Evolutionary conservation across 2,329 filamentous ascomycete genomes (phyloP), one percentile per base, ranked within the genome.

Genomic region (Aspergillus pseudoterreus): DNA sequence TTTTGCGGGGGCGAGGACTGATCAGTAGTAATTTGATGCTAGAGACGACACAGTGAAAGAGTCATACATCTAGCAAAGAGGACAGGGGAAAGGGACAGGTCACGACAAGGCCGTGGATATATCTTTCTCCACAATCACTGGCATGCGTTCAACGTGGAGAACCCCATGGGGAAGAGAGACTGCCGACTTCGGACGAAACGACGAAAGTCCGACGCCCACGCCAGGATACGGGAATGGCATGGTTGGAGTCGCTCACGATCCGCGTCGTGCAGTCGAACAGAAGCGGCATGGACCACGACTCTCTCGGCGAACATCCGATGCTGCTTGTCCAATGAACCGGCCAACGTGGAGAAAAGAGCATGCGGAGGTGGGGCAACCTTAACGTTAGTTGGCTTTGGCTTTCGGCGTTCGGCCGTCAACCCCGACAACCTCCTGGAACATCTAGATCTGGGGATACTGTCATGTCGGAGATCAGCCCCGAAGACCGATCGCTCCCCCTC

Each of bases 391-490:
- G 21, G 47, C 32, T 14, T 38, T 53, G 56, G 53, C 19, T 47
- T 10, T 61, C 63, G 64, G 59, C 17, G 24, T 52, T 65, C 63
- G 62, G 63, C 5, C 9, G 15, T 14, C 17, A 53, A 50, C 19
- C n/a, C 52, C 57, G 56, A 56, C 22, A n/a, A 12, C 35, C 35
- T 11, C 33, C 5, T 22, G n/a, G 14, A 38, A 5, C 2, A 17
- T 38, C 4, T 38, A 12, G 10, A 12, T 12, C 33, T 35, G 33
- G 11, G 11, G 22, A 22, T n/a, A 35, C 6, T n/a, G n/a, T n/a
- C 33, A 35, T 35, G 27, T 67, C 67, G 67, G 64, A 53, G 51
- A 63, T 69, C 49, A 39, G 45, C 38, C 42, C 66, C 67, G 67
- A 68, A 60, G 32, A 55, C 66, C 67, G 67, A 63, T 55, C 38